These are phyloP conservation scores for Globisporangium spinosum DNA, from an alignment of 352 stramenopile genomes.

Conservation along the genomic window DNA sequence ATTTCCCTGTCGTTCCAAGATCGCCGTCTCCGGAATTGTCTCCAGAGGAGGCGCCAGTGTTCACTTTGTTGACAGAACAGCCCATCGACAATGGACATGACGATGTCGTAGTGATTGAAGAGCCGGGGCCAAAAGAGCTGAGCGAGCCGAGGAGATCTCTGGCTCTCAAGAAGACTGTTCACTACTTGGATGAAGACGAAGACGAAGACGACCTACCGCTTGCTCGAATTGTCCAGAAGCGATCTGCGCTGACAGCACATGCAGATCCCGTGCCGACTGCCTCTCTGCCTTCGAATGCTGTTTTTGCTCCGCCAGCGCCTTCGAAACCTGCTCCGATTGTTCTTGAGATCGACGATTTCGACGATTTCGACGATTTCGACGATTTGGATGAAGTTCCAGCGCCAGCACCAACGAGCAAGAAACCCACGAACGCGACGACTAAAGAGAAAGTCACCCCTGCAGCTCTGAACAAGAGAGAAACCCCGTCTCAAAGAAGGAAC, in stretches of 20 bases:
- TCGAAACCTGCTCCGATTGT: constrained; percentile 1
- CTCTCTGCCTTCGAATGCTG: neutral
- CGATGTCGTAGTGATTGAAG: neutral
- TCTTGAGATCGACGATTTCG: constrained; percentile 13
- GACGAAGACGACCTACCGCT: neutral
- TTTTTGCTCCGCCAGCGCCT: neutral
- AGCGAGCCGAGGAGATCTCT: constrained; percentile 15
- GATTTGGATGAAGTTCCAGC: constrained; percentile 3
- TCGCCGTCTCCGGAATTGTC: constrained; percentile 4
- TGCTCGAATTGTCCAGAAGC: neutral
- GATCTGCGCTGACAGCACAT: neutral
- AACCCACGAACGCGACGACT: neutral
- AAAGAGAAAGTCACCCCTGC: neutral
- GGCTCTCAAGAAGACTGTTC: constrained; percentile 6
- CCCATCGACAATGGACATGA: neutral
- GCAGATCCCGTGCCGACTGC: neutral
- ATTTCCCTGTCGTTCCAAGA: neutral
- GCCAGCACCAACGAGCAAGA: neutral
- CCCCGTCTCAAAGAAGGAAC: neutral
- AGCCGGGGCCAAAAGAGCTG: neutral
- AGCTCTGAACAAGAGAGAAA: neutral
- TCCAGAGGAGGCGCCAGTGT: constrained; percentile 16
- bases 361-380: constrained; percentile 16
- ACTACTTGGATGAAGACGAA: neutral
- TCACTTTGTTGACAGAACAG: constrained; percentile 5